phyloP scores from a whole-genome alignment of 352 stramenopile genomes.

The Elongisporangium anandrum region DNA sequence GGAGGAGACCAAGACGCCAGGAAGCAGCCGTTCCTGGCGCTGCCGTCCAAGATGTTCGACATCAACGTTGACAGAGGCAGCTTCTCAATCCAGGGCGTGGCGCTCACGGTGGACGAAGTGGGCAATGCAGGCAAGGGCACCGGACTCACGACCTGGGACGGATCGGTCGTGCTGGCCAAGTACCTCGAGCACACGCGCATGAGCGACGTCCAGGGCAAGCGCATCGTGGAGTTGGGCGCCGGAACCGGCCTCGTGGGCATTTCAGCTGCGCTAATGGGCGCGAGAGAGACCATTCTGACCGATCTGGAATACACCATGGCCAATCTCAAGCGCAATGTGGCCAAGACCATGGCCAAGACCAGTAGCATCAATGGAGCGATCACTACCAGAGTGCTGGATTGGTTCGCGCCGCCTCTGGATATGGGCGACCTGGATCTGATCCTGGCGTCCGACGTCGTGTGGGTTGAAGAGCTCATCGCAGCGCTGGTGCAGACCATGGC shows the following conservation, averaged over 20 bases:
- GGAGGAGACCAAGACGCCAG: slow-evolving; percentile 7
- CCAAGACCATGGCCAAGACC: slow-evolving; percentile 20
- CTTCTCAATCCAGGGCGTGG: slow-evolving; percentile 51
- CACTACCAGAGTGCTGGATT: slow-evolving; percentile 49
- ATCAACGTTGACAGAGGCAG: slow-evolving; percentile 25
- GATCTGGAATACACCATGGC: slow-evolving; percentile 86
- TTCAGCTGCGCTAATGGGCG: slow-evolving; percentile 72
- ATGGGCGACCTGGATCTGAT: slow-evolving; percentile 73
- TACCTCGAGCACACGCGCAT: slow-evolving; percentile 71
- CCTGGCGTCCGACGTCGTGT: slow-evolving; percentile 89
- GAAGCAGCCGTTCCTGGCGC: slow-evolving; percentile 23
- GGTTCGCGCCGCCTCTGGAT: slow-evolving; percentile 53
- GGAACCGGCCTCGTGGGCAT: slow-evolving; percentile 87
- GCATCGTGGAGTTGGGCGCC: slow-evolving; percentile 79
- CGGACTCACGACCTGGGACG: slow-evolving; percentile 89
- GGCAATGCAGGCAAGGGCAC: slow-evolving; percentile 84
- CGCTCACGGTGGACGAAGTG: slow-evolving; percentile 55
- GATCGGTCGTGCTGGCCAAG: slow-evolving; percentile 88
- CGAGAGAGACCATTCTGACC: slow-evolving; percentile 70
- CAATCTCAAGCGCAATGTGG: slow-evolving; percentile 64
- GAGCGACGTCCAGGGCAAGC: slow-evolving; percentile 21
- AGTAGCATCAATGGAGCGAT: slow-evolving; percentile 1
- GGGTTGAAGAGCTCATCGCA: slow-evolving; percentile 83
- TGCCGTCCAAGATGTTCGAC: slow-evolving; percentile 56
- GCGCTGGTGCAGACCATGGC: slow-evolving; percentile 80